Evolutionary conservation across 805 yeast genomes (phyloP).

Genomic region (Kluyveromyces aestuarii): DNA sequence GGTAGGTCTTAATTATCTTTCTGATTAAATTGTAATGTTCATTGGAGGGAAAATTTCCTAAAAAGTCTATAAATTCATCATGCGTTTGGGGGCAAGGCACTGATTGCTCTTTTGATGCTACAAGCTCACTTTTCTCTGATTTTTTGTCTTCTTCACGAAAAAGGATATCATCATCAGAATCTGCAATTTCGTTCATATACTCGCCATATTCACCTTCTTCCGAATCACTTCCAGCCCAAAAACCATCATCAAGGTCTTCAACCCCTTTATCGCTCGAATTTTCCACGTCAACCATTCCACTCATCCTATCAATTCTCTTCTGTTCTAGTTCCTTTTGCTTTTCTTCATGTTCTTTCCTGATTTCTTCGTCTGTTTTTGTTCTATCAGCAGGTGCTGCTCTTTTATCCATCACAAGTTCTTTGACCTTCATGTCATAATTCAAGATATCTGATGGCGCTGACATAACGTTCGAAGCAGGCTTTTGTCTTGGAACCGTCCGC

Average conservation of each 20-base stretch:
- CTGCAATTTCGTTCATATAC: conserved; percentile 26
- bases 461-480: conserved; percentile 23
- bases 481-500: conserved; percentile 15
- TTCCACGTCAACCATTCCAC: conserved; percentile 45
- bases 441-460: conserved; percentile 34
- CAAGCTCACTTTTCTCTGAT: conserved; percentile 13
- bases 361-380: conserved; percentile 70
- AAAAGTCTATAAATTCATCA: conserved; percentile 32
- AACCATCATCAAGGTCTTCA: conserved; percentile 61
- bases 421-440: conserved; percentile 58
- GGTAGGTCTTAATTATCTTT: conserved; percentile 49
- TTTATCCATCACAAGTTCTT: conserved; percentile 58
- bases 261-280: conserved; percentile 40
- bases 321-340: conserved; percentile 54
- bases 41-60: conserved; percentile 29
- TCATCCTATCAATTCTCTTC: conserved; percentile 66
- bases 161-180: conserved; percentile 34
- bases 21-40: conserved; percentile 43
- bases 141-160: conserved; percentile 27
- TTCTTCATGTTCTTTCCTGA: conserved; percentile 50
- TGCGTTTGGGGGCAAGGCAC: conserved; percentile 42
- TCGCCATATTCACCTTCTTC: conserved; percentile 31
- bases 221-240: conserved; percentile 52
- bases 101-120: conserved; percentile 8
- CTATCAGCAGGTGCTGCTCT: conserved; percentile 76